Base-by-base conservation (phyloP, 345 rosid species). In the Dimocarpus longan region DNA sequence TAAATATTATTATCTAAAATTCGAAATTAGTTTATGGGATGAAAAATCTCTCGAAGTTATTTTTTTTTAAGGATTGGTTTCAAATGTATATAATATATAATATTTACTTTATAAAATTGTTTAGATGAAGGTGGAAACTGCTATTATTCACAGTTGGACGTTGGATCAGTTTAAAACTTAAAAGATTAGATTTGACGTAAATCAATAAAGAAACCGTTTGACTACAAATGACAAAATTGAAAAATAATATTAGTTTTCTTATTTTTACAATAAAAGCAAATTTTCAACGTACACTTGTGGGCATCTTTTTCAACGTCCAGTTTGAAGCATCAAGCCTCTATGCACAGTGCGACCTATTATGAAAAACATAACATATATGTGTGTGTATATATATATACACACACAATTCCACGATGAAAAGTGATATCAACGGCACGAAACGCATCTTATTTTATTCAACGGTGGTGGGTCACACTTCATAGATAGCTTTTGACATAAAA, bases 321-420 rank as follows among this genome's bases (percentile, higher is more conserved):
- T 68, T 74, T 56, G 57, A 52, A 43, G 57, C 82, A 80, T 60
- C 77, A 26, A 26, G 28, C 28, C 28, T 71, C 77, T 43, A 43
- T 43, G 57, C 48, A 4, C 5, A 13, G 21, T 48, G 73, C 15
- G 18, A 18, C 71, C 21, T 22, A 24, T 8, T 32, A 12, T 65
- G n/a, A 42, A 32, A 28, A 5, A 26, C 28, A 26, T 26, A 26
- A 26, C 28, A 26, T 26, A 26, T 26, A 26, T n/a, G n/a, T n/a
- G n/a, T n/a, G n/a, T n/a, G n/a, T 26, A 26, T 6, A 32, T 32
- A 32, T 32, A 13, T 2, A 5, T 32, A 13, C 18, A 3, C 3
- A 67, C 4, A 50, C 15, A 0, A 66, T 21, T 21, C 44, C 8
- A 21, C 5, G 18, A 71, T 15, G 8, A 54, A 8, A 32, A 42